A percentile compares a stretch with the other conserved stretches of the same genome.
phyloP scores from a whole-genome alignment of 2,329 filamentous ascomycete genomes.

The Phaeoacremonium minimum region DNA sequence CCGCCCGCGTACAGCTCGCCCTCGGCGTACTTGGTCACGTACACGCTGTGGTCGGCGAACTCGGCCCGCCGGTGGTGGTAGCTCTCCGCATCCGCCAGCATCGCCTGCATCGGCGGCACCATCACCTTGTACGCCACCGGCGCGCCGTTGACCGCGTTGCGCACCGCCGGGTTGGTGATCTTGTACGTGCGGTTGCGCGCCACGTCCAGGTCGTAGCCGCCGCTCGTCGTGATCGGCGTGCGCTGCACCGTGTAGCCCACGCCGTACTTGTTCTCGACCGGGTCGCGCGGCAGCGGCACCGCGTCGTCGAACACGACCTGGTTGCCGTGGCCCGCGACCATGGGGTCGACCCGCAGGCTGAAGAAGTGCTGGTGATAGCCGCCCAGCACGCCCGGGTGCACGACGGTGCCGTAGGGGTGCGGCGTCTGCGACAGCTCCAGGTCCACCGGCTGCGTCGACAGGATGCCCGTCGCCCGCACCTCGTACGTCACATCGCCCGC shows the following conservation, averaged over 20 bases:
- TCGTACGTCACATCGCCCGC: conserved; percentile 26
- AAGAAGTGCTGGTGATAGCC: conserved; percentile 76
- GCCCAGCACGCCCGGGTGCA: conserved; percentile 58
- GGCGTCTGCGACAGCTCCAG: conserved; percentile 47
- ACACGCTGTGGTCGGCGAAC: conserved; percentile 29
- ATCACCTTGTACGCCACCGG: conserved; percentile 53
- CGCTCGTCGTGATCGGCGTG: conserved; percentile 39
- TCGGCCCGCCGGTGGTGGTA: conserved; percentile 28
- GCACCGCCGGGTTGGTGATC: conserved; percentile 47
- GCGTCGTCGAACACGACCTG: conserved; percentile 55
- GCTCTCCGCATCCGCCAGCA: conserved; percentile 39
- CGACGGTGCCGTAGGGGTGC: conserved; percentile 53
- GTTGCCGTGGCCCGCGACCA: conserved; percentile 52
- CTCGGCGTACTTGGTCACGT: conserved; percentile 28
- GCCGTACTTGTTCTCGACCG: conserved; percentile 41
- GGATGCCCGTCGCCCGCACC: conserved; percentile 37
- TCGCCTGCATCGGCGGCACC: conserved; percentile 51
- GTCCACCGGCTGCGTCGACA: conserved; percentile 47
- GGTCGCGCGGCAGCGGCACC: conserved; percentile 41
- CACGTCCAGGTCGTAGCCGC: conserved; percentile 41
- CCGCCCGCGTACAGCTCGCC: conserved; percentile 31
- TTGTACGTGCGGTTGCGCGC: conserved; percentile 50
- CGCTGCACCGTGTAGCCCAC: conserved; percentile 41
- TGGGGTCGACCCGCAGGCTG: conserved; percentile 60
- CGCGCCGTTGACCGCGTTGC: conserved; percentile 49